Conservation (phyloP, 1,284 basidiomycete genomes). For the Fistulinella cinereoalba region DNA sequence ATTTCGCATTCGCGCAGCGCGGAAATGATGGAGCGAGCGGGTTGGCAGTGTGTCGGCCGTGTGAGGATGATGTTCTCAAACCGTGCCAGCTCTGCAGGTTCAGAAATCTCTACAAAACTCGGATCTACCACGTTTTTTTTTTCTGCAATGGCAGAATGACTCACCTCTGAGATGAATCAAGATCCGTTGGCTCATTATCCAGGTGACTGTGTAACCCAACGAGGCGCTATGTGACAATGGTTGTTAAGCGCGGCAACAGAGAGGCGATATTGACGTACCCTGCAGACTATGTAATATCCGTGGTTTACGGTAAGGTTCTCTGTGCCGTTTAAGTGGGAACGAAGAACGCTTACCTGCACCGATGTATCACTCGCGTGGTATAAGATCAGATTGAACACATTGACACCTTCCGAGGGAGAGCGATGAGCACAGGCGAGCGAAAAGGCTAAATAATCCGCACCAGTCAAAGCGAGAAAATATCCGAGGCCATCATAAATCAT, state of each 20-base stretch:
- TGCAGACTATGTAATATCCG: conserved; percentile 26
- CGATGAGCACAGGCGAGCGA: conserved; percentile 5
- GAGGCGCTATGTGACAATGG: conserved; percentile 25
- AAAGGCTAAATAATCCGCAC: conserved; percentile 12
- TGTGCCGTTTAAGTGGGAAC: conserved; percentile 11
- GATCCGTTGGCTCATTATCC: conserved; percentile 42
- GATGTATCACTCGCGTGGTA: conserved; percentile 18
- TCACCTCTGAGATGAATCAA: conserved; percentile 34
- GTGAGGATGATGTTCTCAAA: conserved; percentile 33
- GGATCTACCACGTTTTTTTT: neutral
- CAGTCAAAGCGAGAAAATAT: conserved; percentile 33
- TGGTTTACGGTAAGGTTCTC: conserved; percentile 4
- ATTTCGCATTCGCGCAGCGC: conserved; percentile 26
- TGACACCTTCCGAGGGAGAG: conserved; percentile 12
- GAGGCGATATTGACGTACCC: conserved; percentile 20
- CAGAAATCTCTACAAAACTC: conserved; percentile 24
- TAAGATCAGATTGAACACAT: conserved; percentile 30
- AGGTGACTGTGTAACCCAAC: conserved; percentile 36
- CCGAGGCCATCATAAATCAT: conserved; percentile 37
- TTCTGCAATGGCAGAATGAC: neutral
- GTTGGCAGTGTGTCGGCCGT: conserved; percentile 11
- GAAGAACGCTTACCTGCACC: conserved; percentile 24
- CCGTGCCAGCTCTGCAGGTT: conserved; percentile 18
- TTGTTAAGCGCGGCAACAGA: conserved; percentile 1
- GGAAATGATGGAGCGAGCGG: conserved; percentile 13